Evolutionary conservation across 2,329 filamentous ascomycete species (phyloP).

Genomic region (Monosporascus sp.): DNA sequence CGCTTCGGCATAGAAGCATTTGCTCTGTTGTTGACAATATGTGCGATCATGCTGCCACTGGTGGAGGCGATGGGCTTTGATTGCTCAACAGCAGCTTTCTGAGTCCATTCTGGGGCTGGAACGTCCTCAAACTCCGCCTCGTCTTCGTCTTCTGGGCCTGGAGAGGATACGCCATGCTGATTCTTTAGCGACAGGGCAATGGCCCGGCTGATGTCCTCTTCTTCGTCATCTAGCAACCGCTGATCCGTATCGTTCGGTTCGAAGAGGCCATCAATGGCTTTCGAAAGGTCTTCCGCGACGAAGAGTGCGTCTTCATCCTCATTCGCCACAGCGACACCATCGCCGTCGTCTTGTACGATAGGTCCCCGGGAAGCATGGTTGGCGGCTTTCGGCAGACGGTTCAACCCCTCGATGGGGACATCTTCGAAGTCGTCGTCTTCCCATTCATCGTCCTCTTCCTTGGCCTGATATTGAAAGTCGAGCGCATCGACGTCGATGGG

Average conservation of each 20-base stretch:
- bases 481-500: conserved; percentile 85
- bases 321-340: conserved; percentile 20
- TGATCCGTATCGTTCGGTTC: conserved; percentile 14
- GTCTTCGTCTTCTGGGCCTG: conserved; percentile 29
- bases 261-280: conserved; percentile 15
- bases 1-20: conserved; percentile 52
- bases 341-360: conserved; percentile 2
- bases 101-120: conserved; percentile 48
- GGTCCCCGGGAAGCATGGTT: conserved; percentile 19
- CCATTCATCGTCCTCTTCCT: conserved; percentile 52
- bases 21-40: conserved; percentile 68
- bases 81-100: conserved; percentile 45
- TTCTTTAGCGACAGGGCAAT: conserved; percentile 79
- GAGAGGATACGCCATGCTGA: conserved; percentile 38
- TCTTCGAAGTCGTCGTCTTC: conserved; percentile 81
- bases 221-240: conserved; percentile 35
- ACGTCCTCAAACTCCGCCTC: conserved; percentile 46
- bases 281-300: conserved; percentile 29
- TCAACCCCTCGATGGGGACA: conserved; percentile 84
- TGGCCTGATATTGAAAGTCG: conserved; percentile 49
- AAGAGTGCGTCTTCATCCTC: conserved; percentile 54
- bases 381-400: conserved; percentile 66
- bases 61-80: conserved; percentile 46
- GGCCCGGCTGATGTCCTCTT: conserved; percentile 67
- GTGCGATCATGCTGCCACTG: conserved; percentile 60